Conservation (phyloP, 371 early-diverging fungal genomes). For the Blyttiomyces sp. region DNA sequence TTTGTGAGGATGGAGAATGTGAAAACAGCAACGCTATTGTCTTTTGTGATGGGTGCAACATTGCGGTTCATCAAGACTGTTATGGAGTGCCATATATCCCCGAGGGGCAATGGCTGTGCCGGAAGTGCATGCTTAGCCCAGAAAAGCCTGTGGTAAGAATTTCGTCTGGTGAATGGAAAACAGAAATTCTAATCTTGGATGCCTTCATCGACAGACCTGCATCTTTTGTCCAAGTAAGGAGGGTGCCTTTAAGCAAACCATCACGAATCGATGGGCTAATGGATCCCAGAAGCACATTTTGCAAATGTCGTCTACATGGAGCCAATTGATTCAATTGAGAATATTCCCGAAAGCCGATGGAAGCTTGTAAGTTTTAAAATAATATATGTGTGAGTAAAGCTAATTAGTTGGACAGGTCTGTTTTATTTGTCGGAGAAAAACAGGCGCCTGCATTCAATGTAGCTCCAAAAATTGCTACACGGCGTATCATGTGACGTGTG, state of each 20-base stretch:
- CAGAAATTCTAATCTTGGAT: not conserved
- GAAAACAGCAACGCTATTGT: constrained; percentile 98
- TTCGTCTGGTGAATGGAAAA: not conserved
- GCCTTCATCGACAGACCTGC: constrained; percentile 57
- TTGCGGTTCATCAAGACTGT: constrained; percentile 99
- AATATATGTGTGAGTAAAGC: no score
- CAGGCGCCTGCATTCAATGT: constrained; percentile 96
- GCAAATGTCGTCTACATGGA: constrained; percentile 95
- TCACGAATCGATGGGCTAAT: constrained; percentile 89
- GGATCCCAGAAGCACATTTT: constrained; percentile 93
- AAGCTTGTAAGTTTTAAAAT: constrained; percentile 47
- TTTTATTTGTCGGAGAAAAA: constrained; percentile 75
- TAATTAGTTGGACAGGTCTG: constrained; percentile 59
- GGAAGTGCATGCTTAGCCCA: constrained; percentile 93
- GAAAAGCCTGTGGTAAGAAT: constrained; percentile 68
- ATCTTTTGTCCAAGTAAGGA: constrained; percentile 91
- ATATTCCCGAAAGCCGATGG: constrained; percentile 88
- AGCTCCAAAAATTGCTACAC: constrained; percentile 80
- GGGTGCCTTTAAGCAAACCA: constrained; percentile 97
- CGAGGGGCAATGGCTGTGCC: constrained; percentile 98
- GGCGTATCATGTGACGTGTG: constrained; percentile 95
- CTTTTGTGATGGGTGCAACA: constrained; percentile 98
- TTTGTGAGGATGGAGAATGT: constrained; percentile 94
- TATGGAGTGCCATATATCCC: constrained; percentile 99
- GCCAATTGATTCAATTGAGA: constrained; percentile 91